These are phyloP conservation scores for Botrytis porri DNA, from an alignment of 2,329 filamentous ascomycete genomes.

Conservation along the genomic window DNA sequence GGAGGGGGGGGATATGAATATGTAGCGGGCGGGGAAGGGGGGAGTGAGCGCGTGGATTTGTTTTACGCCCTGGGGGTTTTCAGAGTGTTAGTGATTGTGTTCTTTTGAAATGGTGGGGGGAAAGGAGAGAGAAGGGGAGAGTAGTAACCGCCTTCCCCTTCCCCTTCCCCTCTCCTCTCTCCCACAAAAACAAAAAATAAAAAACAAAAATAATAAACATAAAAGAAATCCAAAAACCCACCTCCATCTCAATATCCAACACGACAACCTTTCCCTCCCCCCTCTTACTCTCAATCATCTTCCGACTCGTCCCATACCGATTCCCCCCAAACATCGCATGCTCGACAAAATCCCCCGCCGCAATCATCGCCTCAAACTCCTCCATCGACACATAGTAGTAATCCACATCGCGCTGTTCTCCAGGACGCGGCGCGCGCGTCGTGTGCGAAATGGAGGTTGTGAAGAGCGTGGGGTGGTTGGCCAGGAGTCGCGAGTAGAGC, in stretches of 20 bases:
- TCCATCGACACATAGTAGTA: conserved; percentile 74
- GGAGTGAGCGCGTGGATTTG: conserved; percentile 65
- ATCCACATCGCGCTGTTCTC: conserved; percentile 72
- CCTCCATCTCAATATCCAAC: conserved; percentile 96
- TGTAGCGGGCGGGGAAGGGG: conserved; percentile 62
- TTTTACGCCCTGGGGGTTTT: conserved; percentile 70
- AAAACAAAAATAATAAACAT: neutral
- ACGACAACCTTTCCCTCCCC: conserved; percentile 73
- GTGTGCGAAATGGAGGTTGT: conserved; percentile 69
- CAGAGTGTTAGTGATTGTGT: neutral
- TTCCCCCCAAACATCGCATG: conserved; percentile 81
- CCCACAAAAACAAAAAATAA: neutral
- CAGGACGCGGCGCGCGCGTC: conserved; percentile 70
- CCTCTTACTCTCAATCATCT: conserved; percentile 68
- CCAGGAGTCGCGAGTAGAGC: conserved; percentile 69
- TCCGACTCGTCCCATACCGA: conserved; percentile 79
- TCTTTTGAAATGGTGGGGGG: neutral
- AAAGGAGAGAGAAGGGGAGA: neutral
- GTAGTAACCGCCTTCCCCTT: too few species aligned
- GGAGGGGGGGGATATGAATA: conserved; percentile 81
- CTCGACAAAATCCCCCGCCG: conserved; percentile 76
- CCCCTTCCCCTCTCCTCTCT: too few species aligned
- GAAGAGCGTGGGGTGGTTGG: conserved; percentile 53
- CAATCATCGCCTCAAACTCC: conserved; percentile 66
- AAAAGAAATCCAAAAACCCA: conserved; percentile 40